These are phyloP conservation scores for Phytophthora pini DNA, from an alignment of 352 stramenopile genomes.

Conservation along the genomic window DNA sequence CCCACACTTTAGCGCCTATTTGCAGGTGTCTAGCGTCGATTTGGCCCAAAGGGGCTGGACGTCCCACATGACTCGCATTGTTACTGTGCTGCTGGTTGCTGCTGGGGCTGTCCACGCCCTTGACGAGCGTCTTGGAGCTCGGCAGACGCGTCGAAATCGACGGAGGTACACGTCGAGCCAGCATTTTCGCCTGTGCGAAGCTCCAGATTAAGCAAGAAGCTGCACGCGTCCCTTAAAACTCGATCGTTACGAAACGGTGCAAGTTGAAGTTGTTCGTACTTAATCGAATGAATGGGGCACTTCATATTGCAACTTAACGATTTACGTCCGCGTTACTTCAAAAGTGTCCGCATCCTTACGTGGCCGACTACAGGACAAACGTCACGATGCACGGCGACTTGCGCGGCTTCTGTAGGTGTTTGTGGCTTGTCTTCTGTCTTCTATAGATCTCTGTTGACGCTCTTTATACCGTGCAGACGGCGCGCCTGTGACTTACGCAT, in stretches of 20 bases:
- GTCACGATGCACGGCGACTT: slow-evolving; percentile 77
- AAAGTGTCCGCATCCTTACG: slow-evolving; percentile 15
- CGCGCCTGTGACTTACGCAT: slow-evolving; percentile 81
- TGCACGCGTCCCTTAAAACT: slow-evolving; percentile 4
- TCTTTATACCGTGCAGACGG: slow-evolving; percentile 50
- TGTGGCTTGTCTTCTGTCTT: slow-evolving; percentile 19
- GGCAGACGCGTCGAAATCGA: slow-evolving; percentile 26
- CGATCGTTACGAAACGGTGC: slow-evolving; percentile 30
- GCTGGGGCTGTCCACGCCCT: slow-evolving; percentile 26
- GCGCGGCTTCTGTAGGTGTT: slow-evolving; percentile 79
- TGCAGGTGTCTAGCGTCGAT: slow-evolving; percentile 59
- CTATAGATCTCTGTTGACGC: neutral
- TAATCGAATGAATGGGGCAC: slow-evolving; percentile 5
- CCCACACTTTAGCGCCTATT: slow-evolving; percentile 74
- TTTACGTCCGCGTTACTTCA: neutral
- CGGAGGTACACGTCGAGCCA: slow-evolving; percentile 20
- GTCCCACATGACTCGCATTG: slow-evolving; percentile 19
- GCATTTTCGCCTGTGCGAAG: slow-evolving; percentile 20
- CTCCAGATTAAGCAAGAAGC: slow-evolving; percentile 2
- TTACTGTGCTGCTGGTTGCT: slow-evolving; percentile 32
- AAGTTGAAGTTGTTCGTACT: slow-evolving; percentile 36
- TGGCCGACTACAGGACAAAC: slow-evolving; percentile 12
- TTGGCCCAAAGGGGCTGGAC: slow-evolving; percentile 40
- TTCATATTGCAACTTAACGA: slow-evolving; percentile 16
- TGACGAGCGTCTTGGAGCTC: slow-evolving; percentile 30